Percentiles rank a stretch among this genome's conserved stretches.
These are phyloP conservation scores for Penicillium digitatum DNA, from an alignment of 2,329 filamentous ascomycete species.

Conservation along the genomic window DNA sequence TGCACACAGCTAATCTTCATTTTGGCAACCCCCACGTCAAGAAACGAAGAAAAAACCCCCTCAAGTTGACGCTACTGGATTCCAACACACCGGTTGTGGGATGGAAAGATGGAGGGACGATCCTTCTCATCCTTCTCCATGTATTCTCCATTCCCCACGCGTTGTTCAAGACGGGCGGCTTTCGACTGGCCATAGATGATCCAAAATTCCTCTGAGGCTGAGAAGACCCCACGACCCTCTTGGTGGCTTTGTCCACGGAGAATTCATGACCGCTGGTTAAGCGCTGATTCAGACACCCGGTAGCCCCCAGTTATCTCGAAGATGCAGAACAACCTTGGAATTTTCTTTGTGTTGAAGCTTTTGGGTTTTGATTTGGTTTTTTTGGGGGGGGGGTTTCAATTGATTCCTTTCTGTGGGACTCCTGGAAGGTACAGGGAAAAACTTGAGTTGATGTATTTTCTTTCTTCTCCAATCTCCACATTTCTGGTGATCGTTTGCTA, in stretches of 20 bases:
- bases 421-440: too few species aligned
- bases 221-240: constrained; percentile 18
- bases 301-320: constrained; percentile 3
- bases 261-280: constrained; percentile 26
- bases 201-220: constrained; percentile 19
- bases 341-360: constrained; percentile 11
- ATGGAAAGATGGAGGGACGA: neutral
- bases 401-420: too few species aligned
- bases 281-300: constrained; percentile 16
- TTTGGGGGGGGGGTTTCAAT: too few species aligned
- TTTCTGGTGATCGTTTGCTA: neutral
- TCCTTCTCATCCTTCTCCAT: neutral
- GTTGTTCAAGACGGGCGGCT: constrained; percentile 12
- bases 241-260: constrained; percentile 18
- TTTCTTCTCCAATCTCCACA: neutral
- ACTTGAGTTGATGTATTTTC: too few species aligned
- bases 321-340: constrained; percentile 5
- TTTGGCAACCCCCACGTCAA: neutral
- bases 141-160: neutral
- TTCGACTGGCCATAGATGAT: constrained; percentile 17
- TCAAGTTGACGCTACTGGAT: neutral
- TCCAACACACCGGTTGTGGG: constrained; percentile 1
- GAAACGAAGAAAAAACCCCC: neutral
- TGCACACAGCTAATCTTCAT: too few species aligned
- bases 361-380: neutral